phyloP scores from a whole-genome alignment of 2,329 filamentous ascomycete species.

The Hymenoscyphus linearis region DNA sequence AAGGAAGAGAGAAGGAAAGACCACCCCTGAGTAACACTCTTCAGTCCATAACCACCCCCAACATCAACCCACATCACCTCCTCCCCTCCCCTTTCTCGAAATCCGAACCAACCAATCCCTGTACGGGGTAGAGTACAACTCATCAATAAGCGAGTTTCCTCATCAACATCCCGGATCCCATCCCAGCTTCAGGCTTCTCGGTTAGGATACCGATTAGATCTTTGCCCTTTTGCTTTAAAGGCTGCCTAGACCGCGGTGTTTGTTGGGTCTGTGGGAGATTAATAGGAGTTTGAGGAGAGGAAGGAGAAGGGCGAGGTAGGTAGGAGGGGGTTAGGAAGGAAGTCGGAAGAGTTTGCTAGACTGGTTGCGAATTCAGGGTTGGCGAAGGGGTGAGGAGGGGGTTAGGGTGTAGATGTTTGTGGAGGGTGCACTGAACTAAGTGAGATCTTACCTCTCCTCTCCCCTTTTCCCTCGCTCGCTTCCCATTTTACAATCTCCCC shows the following conservation, averaged over 20 bases:
- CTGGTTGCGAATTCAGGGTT: neutral
- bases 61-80: slow-evolving; percentile 7
- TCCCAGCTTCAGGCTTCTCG: neutral
- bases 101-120: neutral
- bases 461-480: no score
- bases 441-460: no score
- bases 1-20: no score
- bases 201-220: neutral
- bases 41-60: slow-evolving; percentile 6
- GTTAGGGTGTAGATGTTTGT: neutral
- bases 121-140: neutral
- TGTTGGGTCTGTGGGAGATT: neutral
- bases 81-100: neutral
- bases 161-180: slow-evolving; percentile 3
- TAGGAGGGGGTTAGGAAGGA: slow-evolving; percentile 4
- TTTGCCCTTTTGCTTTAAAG: neutral
- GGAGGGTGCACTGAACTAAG: no score
- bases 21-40: neutral
- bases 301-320: neutral
- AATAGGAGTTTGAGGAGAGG: neutral
- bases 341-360: neutral
- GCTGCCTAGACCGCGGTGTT: slow-evolving; percentile 2
- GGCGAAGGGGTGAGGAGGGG: neutral
- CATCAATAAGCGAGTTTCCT: neutral
- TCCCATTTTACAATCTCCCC: no score